A percentile compares a stretch with the other conserved stretches of the same genome.
Evolutionary conservation across 1,284 basidiomycete genomes (phyloP).

Genomic region (Rhodotorula sp.): DNA sequence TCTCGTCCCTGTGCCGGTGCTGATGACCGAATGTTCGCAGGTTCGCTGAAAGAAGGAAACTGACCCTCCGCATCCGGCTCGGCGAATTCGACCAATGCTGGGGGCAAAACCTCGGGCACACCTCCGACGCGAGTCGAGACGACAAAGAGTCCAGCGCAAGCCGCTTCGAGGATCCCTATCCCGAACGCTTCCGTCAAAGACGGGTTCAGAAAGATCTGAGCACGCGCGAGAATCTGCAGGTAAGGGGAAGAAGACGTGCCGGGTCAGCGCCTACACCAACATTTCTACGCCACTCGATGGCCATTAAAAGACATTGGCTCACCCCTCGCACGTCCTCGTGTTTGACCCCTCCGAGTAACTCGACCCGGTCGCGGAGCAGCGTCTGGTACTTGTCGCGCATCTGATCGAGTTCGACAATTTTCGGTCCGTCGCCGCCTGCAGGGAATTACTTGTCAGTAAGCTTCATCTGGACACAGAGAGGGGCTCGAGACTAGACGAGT

Average conservation of each 20-base stretch:
- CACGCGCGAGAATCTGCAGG: slow-evolving; percentile 71
- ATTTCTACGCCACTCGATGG: too few species aligned
- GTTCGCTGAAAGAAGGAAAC: slow-evolving; percentile 33
- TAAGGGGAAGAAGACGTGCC: neutral
- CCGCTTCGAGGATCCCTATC: slow-evolving; percentile 93
- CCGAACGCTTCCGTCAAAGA: slow-evolving; percentile 96
- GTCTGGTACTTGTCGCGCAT: slow-evolving; percentile 79
- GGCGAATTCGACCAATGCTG: slow-evolving; percentile 91
- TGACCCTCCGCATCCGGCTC: slow-evolving; percentile 76
- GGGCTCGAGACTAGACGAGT: too few species aligned
- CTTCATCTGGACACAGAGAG: too few species aligned
- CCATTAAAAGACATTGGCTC: slow-evolving; percentile 43
- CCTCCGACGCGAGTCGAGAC: slow-evolving; percentile 93
- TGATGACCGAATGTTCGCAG: neutral
- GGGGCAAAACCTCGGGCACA: slow-evolving; percentile 89
- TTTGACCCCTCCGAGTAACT: slow-evolving; percentile 76
- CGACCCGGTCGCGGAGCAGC: slow-evolving; percentile 82
- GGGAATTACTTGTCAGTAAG: too few species aligned
- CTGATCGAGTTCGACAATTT: slow-evolving; percentile 90
- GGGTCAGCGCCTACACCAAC: too few species aligned
- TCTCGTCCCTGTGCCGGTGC: too few species aligned
- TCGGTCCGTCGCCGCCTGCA: slow-evolving; percentile 80
- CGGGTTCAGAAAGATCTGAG: slow-evolving; percentile 91
- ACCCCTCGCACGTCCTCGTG: slow-evolving; percentile 81
- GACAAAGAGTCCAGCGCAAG: slow-evolving; percentile 88